Conservation (phyloP, 805 yeast species). For the Myxozyma mucilagina region DNA sequence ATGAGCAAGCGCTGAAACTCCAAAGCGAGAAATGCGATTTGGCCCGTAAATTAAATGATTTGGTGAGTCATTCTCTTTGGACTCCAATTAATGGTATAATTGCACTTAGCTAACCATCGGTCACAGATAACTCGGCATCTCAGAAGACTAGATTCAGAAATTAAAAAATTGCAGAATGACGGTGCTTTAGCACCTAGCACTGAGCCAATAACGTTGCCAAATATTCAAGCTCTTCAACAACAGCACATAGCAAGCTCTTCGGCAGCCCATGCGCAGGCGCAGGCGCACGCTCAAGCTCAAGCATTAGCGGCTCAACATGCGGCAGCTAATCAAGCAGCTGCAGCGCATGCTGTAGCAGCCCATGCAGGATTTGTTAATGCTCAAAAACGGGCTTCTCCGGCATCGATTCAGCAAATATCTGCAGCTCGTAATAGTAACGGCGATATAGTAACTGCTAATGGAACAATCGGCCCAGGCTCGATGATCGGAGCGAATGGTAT, state of each 20-base stretch:
- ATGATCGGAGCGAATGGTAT: background rate
- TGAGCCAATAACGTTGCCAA: conserved; percentile 17
- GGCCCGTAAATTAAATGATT: conserved; percentile 72
- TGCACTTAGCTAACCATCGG: too few species aligned
- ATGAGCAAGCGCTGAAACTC: conserved; percentile 55
- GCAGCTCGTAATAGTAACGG: background rate
- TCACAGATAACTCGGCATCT: conserved; percentile 65
- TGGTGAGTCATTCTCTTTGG: conserved; percentile 34
- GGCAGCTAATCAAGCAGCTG: conserved; percentile 6
- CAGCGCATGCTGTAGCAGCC: conserved; percentile 3
- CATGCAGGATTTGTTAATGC: conserved; percentile 5
- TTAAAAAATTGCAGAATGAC: conserved; percentile 71
- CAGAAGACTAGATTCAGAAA: conserved; percentile 68
- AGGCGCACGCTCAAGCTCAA: conserved; percentile 8
- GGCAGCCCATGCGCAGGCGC: conserved; percentile 6
- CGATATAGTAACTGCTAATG: background rate
- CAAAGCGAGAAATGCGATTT: conserved; percentile 78
- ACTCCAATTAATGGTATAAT: too few species aligned
- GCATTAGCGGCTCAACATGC: conserved; percentile 7
- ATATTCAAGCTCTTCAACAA: conserved; percentile 8
- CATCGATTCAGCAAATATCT: conserved; percentile 5
- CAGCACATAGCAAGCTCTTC: conserved; percentile 7
- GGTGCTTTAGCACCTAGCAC: conserved; percentile 62
- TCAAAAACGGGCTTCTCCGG: conserved; percentile 4
- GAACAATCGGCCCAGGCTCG: conserved; percentile 1